A percentile compares a stretch with the other conserved stretches of the same genome.
phyloP scores from a whole-genome alignment of 805 yeast species.

The Myxozyma lipomycoides region DNA sequence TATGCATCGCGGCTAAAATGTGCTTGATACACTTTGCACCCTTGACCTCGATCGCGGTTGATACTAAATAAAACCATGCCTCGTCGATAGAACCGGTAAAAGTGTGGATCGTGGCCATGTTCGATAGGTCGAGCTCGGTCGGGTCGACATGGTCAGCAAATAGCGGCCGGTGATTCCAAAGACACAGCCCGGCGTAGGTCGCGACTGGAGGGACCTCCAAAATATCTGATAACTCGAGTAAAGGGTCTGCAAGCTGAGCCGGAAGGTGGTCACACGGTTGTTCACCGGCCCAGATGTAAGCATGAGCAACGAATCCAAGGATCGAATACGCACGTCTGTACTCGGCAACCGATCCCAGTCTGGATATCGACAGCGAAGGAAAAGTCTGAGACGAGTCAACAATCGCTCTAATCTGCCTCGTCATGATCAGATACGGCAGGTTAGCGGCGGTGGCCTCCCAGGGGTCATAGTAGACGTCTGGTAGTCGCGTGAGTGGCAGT shows the following conservation, averaged over 20 bases:
- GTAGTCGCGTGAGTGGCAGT: slow-evolving; percentile 57
- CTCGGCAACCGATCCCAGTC: slow-evolving; percentile 48
- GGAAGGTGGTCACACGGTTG: slow-evolving; percentile 59
- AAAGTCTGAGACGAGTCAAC: slow-evolving; percentile 45
- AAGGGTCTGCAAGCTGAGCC: slow-evolving; percentile 62
- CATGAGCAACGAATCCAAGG: slow-evolving; percentile 77
- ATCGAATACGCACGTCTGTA: slow-evolving; percentile 73
- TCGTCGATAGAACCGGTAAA: slow-evolving; percentile 90
- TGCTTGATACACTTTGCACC: slow-evolving; percentile 68
- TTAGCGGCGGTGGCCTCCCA: slow-evolving; percentile 72
- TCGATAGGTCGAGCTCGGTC: slow-evolving; percentile 52
- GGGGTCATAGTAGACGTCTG: slow-evolving; percentile 58
- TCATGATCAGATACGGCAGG: slow-evolving; percentile 69
- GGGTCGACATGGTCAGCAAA: slow-evolving; percentile 33
- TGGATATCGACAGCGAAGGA: slow-evolving; percentile 51
- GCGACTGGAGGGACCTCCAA: slow-evolving; percentile 81
- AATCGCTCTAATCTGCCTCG: slow-evolving; percentile 55
- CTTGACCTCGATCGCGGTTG: slow-evolving; percentile 77
- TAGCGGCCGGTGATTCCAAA: slow-evolving; percentile 63
- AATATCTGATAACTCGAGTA: slow-evolving; percentile 52
- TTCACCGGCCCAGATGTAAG: slow-evolving; percentile 82
- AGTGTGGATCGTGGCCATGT: slow-evolving; percentile 73
- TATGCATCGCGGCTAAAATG: slow-evolving; percentile 64
- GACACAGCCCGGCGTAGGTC: slow-evolving; percentile 79
- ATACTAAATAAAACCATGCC: slow-evolving; percentile 87